Evolutionary conservation across 108 stramenopile species (phyloP).

Genomic region (Asterionellopsis glacialis): DNA sequence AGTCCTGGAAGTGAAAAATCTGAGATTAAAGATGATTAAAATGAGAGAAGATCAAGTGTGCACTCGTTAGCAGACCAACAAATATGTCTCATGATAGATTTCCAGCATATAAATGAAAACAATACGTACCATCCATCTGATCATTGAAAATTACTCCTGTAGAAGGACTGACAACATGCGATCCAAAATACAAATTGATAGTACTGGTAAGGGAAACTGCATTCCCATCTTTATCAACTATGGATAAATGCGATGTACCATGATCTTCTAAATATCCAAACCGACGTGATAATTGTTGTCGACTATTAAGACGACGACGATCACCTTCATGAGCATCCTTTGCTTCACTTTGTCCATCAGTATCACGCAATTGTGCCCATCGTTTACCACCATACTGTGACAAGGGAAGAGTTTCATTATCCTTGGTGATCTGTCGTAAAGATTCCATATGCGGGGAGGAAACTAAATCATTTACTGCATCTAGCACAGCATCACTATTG

Average conservation of each 20-base stretch:
- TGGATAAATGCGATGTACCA: constrained; percentile 72
- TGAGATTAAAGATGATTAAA: too few relatives aligned
- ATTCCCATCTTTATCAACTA: constrained; percentile 76
- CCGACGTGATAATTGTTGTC: constrained; percentile 20
- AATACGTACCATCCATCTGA: constrained; percentile 56
- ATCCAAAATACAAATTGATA: constrained; percentile 47
- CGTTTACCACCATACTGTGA: constrained; percentile 58
- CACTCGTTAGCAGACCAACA: too few relatives aligned
- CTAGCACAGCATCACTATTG: constrained; percentile 10
- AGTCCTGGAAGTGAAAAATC: constrained; percentile 68
- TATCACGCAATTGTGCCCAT: constrained; percentile 62
- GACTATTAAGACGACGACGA: constrained; percentile 7
- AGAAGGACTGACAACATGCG: constrained; percentile 45
- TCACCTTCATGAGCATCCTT: constrained; percentile 62
- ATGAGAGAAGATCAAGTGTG: too few relatives aligned
- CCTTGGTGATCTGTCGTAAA: constrained; percentile 30
- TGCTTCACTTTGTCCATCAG: constrained; percentile 18
- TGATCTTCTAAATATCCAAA: constrained; percentile 79
- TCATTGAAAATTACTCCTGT: constrained; percentile 80
- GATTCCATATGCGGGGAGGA: constrained; percentile 51
- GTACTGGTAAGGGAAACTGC: constrained; percentile 69
- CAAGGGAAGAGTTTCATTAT: constrained; percentile 31
- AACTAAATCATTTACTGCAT: constrained; percentile 54
- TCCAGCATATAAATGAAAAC: too few relatives aligned
- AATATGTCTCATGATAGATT: too few relatives aligned